A percentile compares a stretch with the other conserved stretches of the same genome.
Conservation (phyloP, 305 asterid species). For the Ajuga reptans region DNA sequence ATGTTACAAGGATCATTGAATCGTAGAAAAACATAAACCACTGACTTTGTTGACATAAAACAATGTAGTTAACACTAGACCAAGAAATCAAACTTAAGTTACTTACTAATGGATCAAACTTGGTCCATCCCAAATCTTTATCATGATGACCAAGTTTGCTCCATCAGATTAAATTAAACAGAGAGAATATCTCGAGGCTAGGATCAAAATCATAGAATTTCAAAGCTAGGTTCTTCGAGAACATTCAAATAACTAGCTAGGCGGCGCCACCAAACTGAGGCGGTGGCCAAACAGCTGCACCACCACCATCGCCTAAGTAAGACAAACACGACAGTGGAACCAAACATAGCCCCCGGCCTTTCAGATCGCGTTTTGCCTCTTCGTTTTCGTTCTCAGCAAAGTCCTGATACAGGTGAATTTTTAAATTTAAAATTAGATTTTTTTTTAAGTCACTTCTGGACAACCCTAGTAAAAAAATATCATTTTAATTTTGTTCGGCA, state of each 20-base stretch:
- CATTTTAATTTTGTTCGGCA: no score
- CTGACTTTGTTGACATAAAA: neutral
- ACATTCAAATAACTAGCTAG: constrained; percentile 20
- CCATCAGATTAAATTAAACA: constrained; percentile 34
- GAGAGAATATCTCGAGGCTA: constrained; percentile 2
- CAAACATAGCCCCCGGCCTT: constrained; percentile 71
- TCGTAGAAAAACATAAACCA: neutral
- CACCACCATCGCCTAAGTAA: constrained; percentile 49
- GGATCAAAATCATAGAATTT: constrained; percentile 12
- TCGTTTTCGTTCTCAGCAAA: constrained; percentile 29
- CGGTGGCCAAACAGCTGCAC: constrained; percentile 69
- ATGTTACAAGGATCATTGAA: neutral
- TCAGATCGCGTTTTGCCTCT: constrained; percentile 51
- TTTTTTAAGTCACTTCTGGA: no score
- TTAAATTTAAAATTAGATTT: no score
- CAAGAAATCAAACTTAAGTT: constrained; percentile 19
- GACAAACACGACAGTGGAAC: constrained; percentile 75
- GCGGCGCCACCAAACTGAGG: constrained; percentile 49
- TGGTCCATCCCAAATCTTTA: constrained; percentile 45
- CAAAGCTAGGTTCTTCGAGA: neutral
- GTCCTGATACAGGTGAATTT: neutral
- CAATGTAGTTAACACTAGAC: constrained; percentile 18
- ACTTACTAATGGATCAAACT: constrained; percentile 55
- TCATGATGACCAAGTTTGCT: constrained; percentile 65
- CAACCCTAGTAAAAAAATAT: neutral